These are phyloP conservation scores for Boletus tylopilopsis DNA, from an alignment of 768 basidiomycete species.

Conservation along the genomic window DNA sequence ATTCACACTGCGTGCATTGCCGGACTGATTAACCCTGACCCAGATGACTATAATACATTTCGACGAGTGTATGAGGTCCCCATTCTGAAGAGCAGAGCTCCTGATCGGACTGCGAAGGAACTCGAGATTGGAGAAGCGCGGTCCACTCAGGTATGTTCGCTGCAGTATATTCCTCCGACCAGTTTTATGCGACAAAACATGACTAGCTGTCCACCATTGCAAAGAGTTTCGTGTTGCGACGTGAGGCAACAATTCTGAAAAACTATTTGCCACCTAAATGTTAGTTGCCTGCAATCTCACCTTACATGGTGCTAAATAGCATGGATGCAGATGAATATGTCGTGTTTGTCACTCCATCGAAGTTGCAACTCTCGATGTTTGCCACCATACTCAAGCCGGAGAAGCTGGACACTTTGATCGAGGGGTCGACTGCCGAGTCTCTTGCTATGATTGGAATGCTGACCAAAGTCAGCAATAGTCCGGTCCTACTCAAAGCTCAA, in stretches of 20 bases:
- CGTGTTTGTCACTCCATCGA: conserved; percentile 90
- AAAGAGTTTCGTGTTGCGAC: conserved; percentile 85
- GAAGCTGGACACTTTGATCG: conserved; percentile 62
- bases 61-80: conserved; percentile 81
- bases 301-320: not conserved
- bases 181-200: conserved; percentile 2
- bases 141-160: conserved; percentile 58
- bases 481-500: conserved; percentile 79
- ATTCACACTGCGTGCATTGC: not conserved
- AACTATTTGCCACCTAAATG: conserved; percentile 91
- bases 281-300: conserved; percentile 34
- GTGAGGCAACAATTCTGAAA: conserved; percentile 78
- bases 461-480: conserved; percentile 92
- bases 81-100: conserved; percentile 81
- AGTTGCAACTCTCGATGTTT: conserved; percentile 80
- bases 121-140: conserved; percentile 76
- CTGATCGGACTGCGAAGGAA: conserved; percentile 67
- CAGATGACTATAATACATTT: conserved; percentile 76
- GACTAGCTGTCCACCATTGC: conserved; percentile 66
- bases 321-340: conserved; percentile 89
- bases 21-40: not conserved
- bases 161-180: not conserved
- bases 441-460: conserved; percentile 76
- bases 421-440: conserved; percentile 71
- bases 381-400: conserved; percentile 68